Evolutionary conservation across 768 basidiomycete genomes (phyloP), one percentile per base, ranked within the genome.

Genomic region (Dendrothele bispora): DNA sequence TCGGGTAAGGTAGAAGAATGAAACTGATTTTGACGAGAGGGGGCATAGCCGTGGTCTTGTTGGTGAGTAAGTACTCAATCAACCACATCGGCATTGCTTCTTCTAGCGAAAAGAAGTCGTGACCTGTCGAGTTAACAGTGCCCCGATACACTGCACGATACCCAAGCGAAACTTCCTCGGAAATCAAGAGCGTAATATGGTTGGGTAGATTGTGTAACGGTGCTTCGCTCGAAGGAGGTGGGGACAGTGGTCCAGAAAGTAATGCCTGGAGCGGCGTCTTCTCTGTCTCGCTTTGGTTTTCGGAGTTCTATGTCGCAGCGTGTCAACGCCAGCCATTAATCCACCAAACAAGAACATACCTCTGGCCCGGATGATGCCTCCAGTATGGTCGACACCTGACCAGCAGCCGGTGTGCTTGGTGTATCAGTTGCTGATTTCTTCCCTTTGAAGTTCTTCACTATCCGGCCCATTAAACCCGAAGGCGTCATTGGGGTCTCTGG

Each of bases 1-100:
- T 76, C 2, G 67, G 71, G 79, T 81, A 89, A 1, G 95, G 93
- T 52, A 95, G 71, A 29, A 99, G 66, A 17, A 95, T 81, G 61
- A 98, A 99, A 56, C 92, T 91, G 36, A 98, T 62, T 70, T 98
- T 99, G 43, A 78, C 71, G 11, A 73, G 60, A 5, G 77, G 71
- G 14, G 82, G 78, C 0, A 73, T 58, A 22, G 75, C 54, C 12
- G 78, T 68, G 46, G 74, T 68, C 59, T 79, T 83, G 54, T 88
- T 86, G 12, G 82, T 66, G 30, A 98, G 73, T 30, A 98, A 67
- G 57, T 87, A 95, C 63, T 98, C 91, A 42, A 92, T 69, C 39
- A 97, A 68, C 95, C 95, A 98, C 54, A 84, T 59, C 3, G 95
- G 95, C 74, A 92, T 82, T 30, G 70, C 75, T 57, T 83, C 80